A percentile compares a stretch with the other conserved stretches of the same genome.
phyloP scores from a whole-genome alignment of 495 filamentous ascomycete species.

The Amorphotheca resinae region DNA sequence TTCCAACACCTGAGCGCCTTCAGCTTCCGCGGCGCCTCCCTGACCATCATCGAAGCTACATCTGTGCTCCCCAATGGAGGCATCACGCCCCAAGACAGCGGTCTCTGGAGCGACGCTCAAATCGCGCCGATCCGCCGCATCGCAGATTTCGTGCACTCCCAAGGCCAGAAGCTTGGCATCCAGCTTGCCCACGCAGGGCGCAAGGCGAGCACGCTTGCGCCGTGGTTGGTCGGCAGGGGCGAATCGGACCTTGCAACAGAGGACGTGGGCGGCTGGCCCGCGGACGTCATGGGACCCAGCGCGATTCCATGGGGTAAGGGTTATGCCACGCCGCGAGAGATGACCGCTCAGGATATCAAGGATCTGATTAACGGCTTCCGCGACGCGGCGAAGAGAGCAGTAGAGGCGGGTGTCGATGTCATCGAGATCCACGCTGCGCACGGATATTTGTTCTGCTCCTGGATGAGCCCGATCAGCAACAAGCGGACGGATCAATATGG shows the following conservation, averaged over 20 bases:
- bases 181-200: slow-evolving; percentile 67
- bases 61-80: slow-evolving; percentile 54
- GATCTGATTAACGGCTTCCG: slow-evolving; percentile 48
- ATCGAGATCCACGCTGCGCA: slow-evolving; percentile 53
- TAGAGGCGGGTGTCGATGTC: slow-evolving; percentile 55
- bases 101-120: slow-evolving; percentile 60
- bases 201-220: slow-evolving; percentile 52
- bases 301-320: slow-evolving; percentile 23
- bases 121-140: slow-evolving; percentile 50
- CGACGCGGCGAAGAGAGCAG: slow-evolving; percentile 44
- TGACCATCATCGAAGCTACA: slow-evolving; percentile 60
- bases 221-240: slow-evolving; percentile 38
- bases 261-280: slow-evolving; percentile 55
- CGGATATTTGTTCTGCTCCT: slow-evolving; percentile 53
- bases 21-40: slow-evolving; percentile 47
- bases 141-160: slow-evolving; percentile 47
- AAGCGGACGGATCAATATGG: slow-evolving; percentile 44
- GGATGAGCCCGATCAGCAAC: slow-evolving; percentile 51
- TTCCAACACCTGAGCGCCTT: slow-evolving; percentile 50
- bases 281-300: slow-evolving; percentile 49
- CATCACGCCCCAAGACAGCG: slow-evolving; percentile 56
- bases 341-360: slow-evolving; percentile 50
- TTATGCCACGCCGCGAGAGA: slow-evolving; percentile 39
- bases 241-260: slow-evolving; percentile 30
- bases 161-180: slow-evolving; percentile 55